A percentile compares a stretch with the other conserved stretches of the same genome.
Conservation (phyloP, 2,329 filamentous ascomycete species). For the Thelonectria discophora region DNA sequence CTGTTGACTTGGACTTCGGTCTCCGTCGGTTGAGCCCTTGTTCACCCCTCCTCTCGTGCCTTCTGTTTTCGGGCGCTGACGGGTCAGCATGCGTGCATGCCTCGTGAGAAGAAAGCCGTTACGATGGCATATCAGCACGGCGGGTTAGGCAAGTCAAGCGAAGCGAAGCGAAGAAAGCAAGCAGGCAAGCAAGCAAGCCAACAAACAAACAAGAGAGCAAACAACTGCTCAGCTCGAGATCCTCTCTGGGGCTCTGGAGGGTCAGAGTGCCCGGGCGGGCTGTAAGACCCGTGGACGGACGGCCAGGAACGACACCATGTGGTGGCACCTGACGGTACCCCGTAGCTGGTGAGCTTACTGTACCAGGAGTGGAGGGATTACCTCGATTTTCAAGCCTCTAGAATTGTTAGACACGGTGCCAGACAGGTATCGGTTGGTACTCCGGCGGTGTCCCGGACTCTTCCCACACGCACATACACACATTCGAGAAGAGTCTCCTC, state of each 20-base stretch:
- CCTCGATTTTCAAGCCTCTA: background rate
- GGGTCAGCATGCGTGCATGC: background rate
- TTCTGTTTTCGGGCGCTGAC: constrained; percentile 1
- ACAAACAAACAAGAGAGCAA: background rate
- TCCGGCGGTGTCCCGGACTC: too few species aligned
- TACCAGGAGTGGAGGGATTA: background rate
- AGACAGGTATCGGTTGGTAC: background rate
- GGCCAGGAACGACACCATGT: background rate
- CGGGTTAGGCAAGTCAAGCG: background rate
- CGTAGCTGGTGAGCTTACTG: too few species aligned
- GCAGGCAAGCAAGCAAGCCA: background rate
- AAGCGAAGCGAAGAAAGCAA: background rate
- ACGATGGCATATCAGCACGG: background rate
- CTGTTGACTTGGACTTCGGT: constrained; percentile 27
- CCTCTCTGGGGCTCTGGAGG: background rate
- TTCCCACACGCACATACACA: too few species aligned
- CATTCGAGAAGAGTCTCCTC: background rate
- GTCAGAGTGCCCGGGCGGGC: background rate
- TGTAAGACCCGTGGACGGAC: background rate
- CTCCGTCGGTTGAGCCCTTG: constrained; percentile 14
- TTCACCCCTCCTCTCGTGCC: background rate
- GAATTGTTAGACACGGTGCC: background rate
- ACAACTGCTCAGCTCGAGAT: background rate
- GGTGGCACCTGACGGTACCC: background rate
- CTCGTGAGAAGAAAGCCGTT: background rate